Evolutionary conservation across 2,329 filamentous ascomycete species (phyloP).

Genomic region (Fusarium euwallaceae): DNA sequence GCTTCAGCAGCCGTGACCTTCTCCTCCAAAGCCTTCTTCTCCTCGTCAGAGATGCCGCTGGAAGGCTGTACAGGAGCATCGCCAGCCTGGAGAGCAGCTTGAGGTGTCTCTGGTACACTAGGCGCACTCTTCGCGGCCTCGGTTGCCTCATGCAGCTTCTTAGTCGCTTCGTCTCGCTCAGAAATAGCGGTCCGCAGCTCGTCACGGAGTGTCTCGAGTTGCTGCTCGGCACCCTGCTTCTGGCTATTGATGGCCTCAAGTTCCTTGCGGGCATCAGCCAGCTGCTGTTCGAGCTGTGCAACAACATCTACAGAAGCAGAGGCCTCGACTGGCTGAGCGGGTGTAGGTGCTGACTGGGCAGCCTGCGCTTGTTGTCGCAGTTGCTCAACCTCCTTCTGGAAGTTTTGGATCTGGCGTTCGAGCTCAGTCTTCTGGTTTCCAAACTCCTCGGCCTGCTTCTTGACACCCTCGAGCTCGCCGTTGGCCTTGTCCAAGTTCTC

Average conservation of each 20-base stretch:
- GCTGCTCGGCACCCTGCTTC: constrained; percentile 76
- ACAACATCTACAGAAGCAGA: constrained; percentile 61
- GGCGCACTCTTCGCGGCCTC: constrained; percentile 49
- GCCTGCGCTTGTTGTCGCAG: constrained; percentile 53
- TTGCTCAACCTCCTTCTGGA: constrained; percentile 58
- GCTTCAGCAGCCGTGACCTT: constrained; percentile 72
- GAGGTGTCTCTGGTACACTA: constrained; percentile 58
- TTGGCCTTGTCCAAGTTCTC: constrained; percentile 62
- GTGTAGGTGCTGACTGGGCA: constrained; percentile 55
- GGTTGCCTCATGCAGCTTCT: constrained; percentile 52
- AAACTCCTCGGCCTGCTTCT: constrained; percentile 52
- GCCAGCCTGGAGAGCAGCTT: constrained; percentile 53
- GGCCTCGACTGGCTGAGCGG: constrained; percentile 50
- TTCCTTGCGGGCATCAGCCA: constrained; percentile 67
- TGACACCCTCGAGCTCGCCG: constrained; percentile 68
- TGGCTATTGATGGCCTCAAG: constrained; percentile 76
- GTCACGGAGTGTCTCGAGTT: constrained; percentile 65
- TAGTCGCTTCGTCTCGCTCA: constrained; percentile 73
- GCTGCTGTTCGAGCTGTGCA: constrained; percentile 62
- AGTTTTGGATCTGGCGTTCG: constrained; percentile 59
- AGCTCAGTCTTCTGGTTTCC: constrained; percentile 52
- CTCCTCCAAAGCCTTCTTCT: constrained; percentile 72
- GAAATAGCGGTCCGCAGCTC: constrained; percentile 74
- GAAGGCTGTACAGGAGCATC: constrained; percentile 31
- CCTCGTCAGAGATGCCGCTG: constrained; percentile 63